Evolutionary conservation across 352 stramenopile genomes (phyloP), one percentile per base, ranked within the genome.

Genomic region (Phytophthora fragariae): DNA sequence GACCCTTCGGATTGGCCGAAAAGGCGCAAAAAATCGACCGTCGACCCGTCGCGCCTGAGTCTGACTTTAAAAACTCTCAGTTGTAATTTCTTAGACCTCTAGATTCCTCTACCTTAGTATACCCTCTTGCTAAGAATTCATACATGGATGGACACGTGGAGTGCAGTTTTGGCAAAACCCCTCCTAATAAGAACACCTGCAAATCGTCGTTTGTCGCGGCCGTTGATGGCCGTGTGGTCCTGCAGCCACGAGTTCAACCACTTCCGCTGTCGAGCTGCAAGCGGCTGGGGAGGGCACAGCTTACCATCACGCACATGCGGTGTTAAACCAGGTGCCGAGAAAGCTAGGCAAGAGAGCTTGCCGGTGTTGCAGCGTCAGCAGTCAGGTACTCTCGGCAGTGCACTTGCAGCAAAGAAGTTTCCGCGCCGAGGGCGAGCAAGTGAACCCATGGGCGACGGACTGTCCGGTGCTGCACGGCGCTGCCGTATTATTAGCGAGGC

Each of bases 21-120:
- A 72, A 60, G 65, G 46, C 65, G 57, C 44, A 47, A 54, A 67
- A 67, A 72, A 62, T 67, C 65, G 65, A 67, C 17, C 65, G 44
- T 64, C 54, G 63, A 57, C 62, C 14, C 14, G 52, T 68, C 53
- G 62, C 15, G 33, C 3, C 27, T n/a, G 41, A 7, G 15, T 50
- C 60, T 67, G 60, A 67, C 60, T 58, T 58, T 44, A 27, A 27
- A 27, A 27, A 27, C 11, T 44, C 37, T 44, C 37, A 14, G 11
- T 41, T 41, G 3, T 8, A 41, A 41, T 41, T 10, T 10, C 14
- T 41, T 41, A 41, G 35, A 41, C 14, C 35, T 41, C 35, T 41
- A 41, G 14, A 3, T 15, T 41, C 9, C 35, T 41, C 35, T 41
- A 41, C 14, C 9, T 8, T 41, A 41, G 35, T 8, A 41, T 41